Base-by-base conservation (phyloP, 768 basidiomycete species). In the Lactifluus pinguis region DNA sequence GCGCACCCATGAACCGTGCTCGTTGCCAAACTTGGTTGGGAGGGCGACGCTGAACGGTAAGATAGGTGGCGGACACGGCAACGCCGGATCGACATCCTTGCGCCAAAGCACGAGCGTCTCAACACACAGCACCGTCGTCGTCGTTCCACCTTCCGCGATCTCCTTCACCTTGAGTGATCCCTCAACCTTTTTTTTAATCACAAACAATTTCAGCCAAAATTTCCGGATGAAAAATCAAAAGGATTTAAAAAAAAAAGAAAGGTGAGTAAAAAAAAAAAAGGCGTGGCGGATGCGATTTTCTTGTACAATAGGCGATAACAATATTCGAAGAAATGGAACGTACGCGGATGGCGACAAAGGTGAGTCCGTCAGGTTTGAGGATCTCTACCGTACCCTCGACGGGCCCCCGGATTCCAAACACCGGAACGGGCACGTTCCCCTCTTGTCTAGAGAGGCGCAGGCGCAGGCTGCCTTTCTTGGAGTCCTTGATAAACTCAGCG, bases 1-100 rank as follows among this genome's bases (percentile, higher is more conserved):
- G 63, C 82, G 66, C 63, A 89, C 87, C 74, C 85, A 87, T 6
- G 74, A 79, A 53, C 76, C 77, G 25, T 76, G 79, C 32, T 82
- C 80, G 54, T 81, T 77, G 1, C 72, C 69, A 69, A 87, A 88
- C 0, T 79, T 80, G 3, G 76, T 71, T 1, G 88, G 88, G 7
- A 91, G 75, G 6, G 73, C 68, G 53, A 86, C 70, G 38, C 75
- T 74, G 70, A 91, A 89, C 10, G 72, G 69, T 15, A 87, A 68
- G 2, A 74, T 75, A 25, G 25, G 25, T 7, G 69, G 58, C 1
- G 88, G 85, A 66, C 86, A 89, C 4, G 72, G 69, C 3, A 59
- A 63, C 6, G 60, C 64, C 6, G 68, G 48, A 55, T 74, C 74
- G 49, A 66, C 67, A 32, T 79, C 77, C 66, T 79, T 84, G 59